These are phyloP conservation scores for Daedaleopsis sinensis DNA, from an alignment of 768 basidiomycete species.

Conservation along the genomic window DNA sequence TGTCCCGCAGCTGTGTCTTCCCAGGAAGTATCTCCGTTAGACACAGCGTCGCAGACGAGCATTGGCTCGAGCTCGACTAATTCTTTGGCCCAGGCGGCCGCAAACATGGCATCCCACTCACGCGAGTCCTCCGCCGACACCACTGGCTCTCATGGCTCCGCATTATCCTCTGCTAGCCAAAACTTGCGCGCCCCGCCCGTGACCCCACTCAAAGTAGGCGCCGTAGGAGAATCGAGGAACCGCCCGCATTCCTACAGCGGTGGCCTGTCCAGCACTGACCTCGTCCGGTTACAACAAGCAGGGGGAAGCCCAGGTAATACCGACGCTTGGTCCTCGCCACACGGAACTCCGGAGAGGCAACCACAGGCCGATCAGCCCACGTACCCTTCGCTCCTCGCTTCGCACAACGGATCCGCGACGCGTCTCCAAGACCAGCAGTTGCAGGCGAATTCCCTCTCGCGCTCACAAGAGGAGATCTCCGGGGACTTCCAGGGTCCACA, in stretches of 20 bases:
- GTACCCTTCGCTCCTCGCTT: slow-evolving; percentile 68
- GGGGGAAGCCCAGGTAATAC: slow-evolving; percentile 41
- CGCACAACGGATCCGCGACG: slow-evolving; percentile 42
- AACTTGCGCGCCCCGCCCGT: slow-evolving; percentile 52
- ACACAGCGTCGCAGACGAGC: slow-evolving; percentile 72
- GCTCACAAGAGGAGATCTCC: slow-evolving; percentile 37
- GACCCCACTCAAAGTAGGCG: slow-evolving; percentile 55
- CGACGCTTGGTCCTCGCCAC: slow-evolving; percentile 31
- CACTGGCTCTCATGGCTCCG: slow-evolving; percentile 60
- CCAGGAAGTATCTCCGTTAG: slow-evolving; percentile 70
- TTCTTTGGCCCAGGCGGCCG: slow-evolving; percentile 63
- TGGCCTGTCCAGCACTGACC: slow-evolving; percentile 71
- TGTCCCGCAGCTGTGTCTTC: slow-evolving; percentile 55
- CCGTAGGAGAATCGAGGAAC: slow-evolving; percentile 64
- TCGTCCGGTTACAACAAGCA: slow-evolving; percentile 74
- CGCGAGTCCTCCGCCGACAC: slow-evolving; percentile 85
- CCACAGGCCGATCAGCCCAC: slow-evolving; percentile 38
- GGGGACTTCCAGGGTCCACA: slow-evolving; percentile 63
- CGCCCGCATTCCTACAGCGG: slow-evolving; percentile 84
- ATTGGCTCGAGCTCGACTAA: slow-evolving; percentile 70
- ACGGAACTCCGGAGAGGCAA: slow-evolving; percentile 33
- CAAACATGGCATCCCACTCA: slow-evolving; percentile 62
- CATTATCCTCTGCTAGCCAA: slow-evolving; percentile 53
- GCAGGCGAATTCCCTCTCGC: slow-evolving; percentile 32
- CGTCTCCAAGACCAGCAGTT: slow-evolving; percentile 54